phyloP scores from a whole-genome alignment of 345 rosid genomes.

The Eutrema yunnanense region DNA sequence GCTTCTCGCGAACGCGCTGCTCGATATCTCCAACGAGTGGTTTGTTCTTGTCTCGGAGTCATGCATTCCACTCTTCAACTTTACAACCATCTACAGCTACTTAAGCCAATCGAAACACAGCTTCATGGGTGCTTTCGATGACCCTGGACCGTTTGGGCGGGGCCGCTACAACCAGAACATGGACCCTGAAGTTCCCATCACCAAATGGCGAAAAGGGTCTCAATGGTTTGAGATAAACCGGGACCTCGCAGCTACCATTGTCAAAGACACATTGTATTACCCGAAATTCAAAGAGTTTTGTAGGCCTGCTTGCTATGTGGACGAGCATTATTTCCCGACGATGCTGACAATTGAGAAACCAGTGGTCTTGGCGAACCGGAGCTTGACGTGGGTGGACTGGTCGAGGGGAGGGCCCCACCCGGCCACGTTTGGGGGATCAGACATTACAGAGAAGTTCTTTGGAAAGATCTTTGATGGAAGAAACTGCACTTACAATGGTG shows the following conservation, averaged over 20 bases:
- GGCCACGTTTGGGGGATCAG: slow-evolving; percentile 72
- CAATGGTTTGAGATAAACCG: slow-evolving; percentile 94
- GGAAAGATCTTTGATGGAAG: slow-evolving; percentile 33
- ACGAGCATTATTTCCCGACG: slow-evolving; percentile 94
- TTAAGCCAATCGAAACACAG: slow-evolving; percentile 54
- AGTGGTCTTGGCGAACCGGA: slow-evolving; percentile 64
- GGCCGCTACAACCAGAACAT: slow-evolving; percentile 74
- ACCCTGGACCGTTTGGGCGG: slow-evolving; percentile 78
- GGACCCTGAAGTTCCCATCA: slow-evolving; percentile 71
- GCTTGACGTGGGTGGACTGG: slow-evolving; percentile 96
- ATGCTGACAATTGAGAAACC: slow-evolving; percentile 78
- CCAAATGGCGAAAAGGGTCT: slow-evolving; percentile 88
- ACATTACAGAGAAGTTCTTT: slow-evolving; percentile 65
- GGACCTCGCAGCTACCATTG: slow-evolving; percentile 57
- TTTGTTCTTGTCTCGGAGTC: slow-evolving; percentile 91
- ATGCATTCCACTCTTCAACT: slow-evolving; percentile 85
- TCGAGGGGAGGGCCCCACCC: slow-evolving; percentile 96
- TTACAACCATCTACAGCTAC: slow-evolving; percentile 64
- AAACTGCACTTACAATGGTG: slow-evolving; percentile 56
- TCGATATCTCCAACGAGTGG: slow-evolving; percentile 81
- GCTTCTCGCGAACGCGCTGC: slow-evolving; percentile 87
- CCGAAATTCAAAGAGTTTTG: slow-evolving; percentile 68
- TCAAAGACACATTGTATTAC: slow-evolving; percentile 60
- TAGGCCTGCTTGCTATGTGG: slow-evolving; percentile 84
- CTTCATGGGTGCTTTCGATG: slow-evolving; percentile 85